Evolutionary conservation across 768 basidiomycete genomes (phyloP), one percentile per base, ranked within the genome.

Genomic region (Lentinula raphanica): DNA sequence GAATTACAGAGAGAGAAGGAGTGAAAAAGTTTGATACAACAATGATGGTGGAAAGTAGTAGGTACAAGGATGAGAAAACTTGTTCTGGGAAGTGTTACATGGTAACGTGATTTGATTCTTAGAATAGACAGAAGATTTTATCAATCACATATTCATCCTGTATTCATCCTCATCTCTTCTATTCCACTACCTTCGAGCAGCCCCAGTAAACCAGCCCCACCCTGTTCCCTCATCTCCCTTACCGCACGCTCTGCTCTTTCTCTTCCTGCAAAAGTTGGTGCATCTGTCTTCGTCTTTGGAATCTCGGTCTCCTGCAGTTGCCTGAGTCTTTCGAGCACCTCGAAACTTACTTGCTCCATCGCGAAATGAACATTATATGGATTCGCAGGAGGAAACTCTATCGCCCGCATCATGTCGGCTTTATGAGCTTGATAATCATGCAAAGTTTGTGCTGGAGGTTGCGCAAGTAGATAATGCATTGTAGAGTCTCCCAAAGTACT

Each of bases 251-350:
- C 81, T 2, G 82, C 77, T 17, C 82, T 69, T 15, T 64, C 65
- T 15, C 83, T 65, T 17, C 80, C 81, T 1, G 77, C 63, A 19
- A 56, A 58, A 23, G 56, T 21, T 60, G 58, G 32, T 61, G 75
- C 60, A 70, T 66, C 23, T 76, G 76, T 0, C 74, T 71, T 5
- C 77, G 78, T 75, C 56, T 8, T 75, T 72, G 23, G 70, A 66
- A 51, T 72, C 67, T 15, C 74, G 72, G 4, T 78, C 56, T 74
- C 74, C 56, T 82, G 78, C 11, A 83, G 80, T 63, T 74, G 77
- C 65, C 73, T 75, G 57, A 90, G 70, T 49, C 87, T 81, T 40
- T 71, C 72, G 12, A 82, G 67, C 27, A 90, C 79, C 1, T 72
- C 72, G 31, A 67, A 66, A 59, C 78, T 84, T 6, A 82, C 83